Evolutionary conservation across 139 green algal species (phyloP).

Genomic region (Chlamydomonas schloesseri): DNA sequence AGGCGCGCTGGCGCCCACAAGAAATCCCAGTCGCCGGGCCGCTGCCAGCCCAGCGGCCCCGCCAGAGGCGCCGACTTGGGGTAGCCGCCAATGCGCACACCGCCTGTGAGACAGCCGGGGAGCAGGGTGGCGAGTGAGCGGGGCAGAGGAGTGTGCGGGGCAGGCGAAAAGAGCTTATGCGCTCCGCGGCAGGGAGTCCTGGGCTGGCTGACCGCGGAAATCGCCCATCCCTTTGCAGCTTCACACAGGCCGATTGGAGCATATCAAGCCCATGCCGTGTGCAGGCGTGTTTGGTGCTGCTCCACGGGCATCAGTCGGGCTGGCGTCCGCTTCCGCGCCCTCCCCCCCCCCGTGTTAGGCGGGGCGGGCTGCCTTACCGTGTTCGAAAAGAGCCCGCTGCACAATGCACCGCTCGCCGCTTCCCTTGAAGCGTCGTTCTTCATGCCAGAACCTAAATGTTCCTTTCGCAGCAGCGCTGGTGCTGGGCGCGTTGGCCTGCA

Average conservation of each 20-base stretch:
- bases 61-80: conserved; percentile 65
- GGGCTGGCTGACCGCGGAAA: neutral
- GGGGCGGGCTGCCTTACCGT: conserved; percentile 53
- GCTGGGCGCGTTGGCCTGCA: neutral
- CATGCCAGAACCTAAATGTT: conserved; percentile 68
- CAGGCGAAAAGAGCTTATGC: neutral
- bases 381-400: conserved; percentile 60
- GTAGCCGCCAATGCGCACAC: conserved; percentile 71
- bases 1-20: conserved; percentile 69
- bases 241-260: too few species aligned
- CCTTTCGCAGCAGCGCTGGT: conserved; percentile 24
- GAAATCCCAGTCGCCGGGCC: conserved; percentile 70
- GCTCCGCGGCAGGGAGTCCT: too few species aligned
- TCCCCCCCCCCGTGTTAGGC: too few species aligned
- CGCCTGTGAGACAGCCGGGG: conserved; percentile 31
- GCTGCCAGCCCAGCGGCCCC: conserved; percentile 65
- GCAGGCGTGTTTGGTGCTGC: too few species aligned
- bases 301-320: too few species aligned
- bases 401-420: conserved; percentile 63
- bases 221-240: too few species aligned
- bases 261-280: too few species aligned
- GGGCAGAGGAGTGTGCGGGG: neutral
- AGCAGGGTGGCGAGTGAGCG: neutral
- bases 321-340: too few species aligned
- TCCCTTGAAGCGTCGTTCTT: conserved; percentile 72